Conservation (phyloP, 177 flowering plant genomes). For the Vitis hybrid region DNA sequence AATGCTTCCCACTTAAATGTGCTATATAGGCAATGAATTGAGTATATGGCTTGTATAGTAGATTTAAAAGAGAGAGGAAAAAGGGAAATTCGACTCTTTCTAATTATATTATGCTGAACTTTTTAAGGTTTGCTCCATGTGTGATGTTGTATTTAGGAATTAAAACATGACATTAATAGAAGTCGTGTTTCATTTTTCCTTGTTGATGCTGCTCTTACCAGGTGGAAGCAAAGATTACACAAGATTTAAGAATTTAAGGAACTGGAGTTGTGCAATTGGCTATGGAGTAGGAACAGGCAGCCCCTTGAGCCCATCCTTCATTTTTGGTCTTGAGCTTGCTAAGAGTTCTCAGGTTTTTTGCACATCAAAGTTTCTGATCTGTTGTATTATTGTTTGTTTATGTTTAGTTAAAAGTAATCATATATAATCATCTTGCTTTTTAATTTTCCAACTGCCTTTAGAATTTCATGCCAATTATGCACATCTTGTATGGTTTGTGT, state of each 20-base stretch:
- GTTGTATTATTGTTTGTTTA: neutral
- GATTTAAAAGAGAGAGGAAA: no score
- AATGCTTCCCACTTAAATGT: constrained; percentile 1
- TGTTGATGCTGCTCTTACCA: constrained; percentile 15
- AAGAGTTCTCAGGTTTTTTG: constrained; percentile 67
- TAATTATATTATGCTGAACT: no score
- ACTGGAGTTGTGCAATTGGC: constrained; percentile 87
- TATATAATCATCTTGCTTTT: no score
- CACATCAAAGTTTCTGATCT: neutral
- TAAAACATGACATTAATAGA: neutral
- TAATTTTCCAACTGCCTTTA: neutral
- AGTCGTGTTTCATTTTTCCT: neutral
- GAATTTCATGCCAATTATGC: neutral
- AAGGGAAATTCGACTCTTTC: no score
- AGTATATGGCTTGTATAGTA: no score
- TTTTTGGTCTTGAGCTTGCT: constrained; percentile 86
- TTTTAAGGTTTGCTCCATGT: no score
- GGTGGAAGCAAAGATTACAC: constrained; percentile 53
- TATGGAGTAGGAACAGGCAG: constrained; percentile 82
- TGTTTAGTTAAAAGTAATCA: neutral
- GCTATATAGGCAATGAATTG: neutral
- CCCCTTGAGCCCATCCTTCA: constrained; percentile 91
- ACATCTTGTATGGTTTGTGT: no score
- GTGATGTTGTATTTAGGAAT: neutral
- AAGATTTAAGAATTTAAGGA: constrained; percentile 51